These are phyloP conservation scores for Austroboletus novae-zelandiae DNA, from an alignment of 1,284 basidiomycete genomes.

Conservation along the genomic window DNA sequence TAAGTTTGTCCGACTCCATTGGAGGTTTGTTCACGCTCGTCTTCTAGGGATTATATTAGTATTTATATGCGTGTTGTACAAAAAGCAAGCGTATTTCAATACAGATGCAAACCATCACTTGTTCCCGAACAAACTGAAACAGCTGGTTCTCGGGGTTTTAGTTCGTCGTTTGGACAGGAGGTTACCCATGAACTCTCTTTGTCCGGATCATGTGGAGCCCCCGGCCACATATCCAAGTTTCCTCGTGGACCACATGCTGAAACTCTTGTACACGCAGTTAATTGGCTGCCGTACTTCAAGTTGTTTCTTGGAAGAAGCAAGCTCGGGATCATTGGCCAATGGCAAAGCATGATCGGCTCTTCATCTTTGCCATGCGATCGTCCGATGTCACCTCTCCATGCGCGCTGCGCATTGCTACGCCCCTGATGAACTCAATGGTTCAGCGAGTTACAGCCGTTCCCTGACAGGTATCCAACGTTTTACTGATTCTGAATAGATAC, in stretches of 20 bases:
- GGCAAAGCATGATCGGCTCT: too few species aligned
- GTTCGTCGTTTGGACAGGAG: neutral
- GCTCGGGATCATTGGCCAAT: too few species aligned
- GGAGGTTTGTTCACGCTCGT: neutral
- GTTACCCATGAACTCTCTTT: neutral
- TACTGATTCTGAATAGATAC: neutral
- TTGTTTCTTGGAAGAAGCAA: neutral
- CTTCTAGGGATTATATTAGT: conserved; percentile 4
- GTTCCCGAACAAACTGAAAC: neutral
- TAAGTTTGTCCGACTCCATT: neutral
- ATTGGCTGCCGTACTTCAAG: neutral
- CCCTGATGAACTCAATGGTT: neutral
- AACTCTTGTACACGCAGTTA: neutral
- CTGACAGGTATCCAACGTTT: neutral
- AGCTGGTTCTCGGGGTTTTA: neutral
- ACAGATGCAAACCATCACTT: neutral
- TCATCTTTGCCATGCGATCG: neutral
- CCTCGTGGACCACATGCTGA: neutral
- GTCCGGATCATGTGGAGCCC: neutral
- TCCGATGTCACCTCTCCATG: neutral
- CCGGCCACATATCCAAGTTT: too few species aligned
- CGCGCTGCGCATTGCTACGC: too few species aligned
- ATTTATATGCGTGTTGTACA: neutral
- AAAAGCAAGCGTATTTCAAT: neutral
- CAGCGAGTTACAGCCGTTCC: neutral